Percentiles rank a stretch among this genome's conserved stretches.
Evolutionary conservation across 169 alveolate species (phyloP).

Genomic region (Cryptosporidium tyzzeri): DNA sequence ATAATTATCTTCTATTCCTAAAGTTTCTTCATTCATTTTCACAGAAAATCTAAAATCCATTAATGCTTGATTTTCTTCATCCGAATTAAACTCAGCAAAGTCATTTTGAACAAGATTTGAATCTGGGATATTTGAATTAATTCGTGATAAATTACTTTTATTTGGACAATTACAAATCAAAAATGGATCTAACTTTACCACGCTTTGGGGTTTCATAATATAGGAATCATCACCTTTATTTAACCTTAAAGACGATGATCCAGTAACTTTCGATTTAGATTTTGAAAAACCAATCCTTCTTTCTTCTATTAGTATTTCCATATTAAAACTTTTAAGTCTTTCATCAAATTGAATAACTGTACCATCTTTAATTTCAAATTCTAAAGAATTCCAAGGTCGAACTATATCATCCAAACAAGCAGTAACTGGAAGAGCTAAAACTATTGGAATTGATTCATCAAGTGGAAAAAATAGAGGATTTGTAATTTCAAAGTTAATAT

Average conservation of each 20-base stretch:
- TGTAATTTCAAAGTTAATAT: conserved; percentile 22
- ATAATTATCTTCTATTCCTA: background rate
- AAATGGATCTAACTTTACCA: conserved; percentile 1
- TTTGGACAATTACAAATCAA: background rate
- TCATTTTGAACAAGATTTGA: background rate
- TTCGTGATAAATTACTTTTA: background rate
- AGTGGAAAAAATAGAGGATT: conserved; percentile 38
- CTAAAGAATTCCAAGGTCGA: conserved; percentile 37
- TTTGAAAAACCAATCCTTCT: background rate
- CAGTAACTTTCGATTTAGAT: background rate
- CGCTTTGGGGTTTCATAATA: background rate
- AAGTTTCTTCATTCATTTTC: background rate
- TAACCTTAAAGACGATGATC: background rate
- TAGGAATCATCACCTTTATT: too few relatives aligned
- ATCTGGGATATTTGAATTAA: background rate
- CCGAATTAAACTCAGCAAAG: conserved; percentile 25
- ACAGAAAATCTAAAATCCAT: background rate
- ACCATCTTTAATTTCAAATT: background rate
- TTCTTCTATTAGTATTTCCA: background rate
- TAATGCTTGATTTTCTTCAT: conserved; percentile 9
- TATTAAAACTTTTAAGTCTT: background rate
- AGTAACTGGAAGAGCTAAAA: conserved; percentile 56
- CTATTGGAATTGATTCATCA: conserved; percentile 49
- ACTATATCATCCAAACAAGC: conserved; percentile 2
- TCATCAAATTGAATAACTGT: conserved; percentile 6